phyloP scores from a whole-genome alignment of 2,329 filamentous ascomycete species.

The Aureobasidium melanogenum region DNA sequence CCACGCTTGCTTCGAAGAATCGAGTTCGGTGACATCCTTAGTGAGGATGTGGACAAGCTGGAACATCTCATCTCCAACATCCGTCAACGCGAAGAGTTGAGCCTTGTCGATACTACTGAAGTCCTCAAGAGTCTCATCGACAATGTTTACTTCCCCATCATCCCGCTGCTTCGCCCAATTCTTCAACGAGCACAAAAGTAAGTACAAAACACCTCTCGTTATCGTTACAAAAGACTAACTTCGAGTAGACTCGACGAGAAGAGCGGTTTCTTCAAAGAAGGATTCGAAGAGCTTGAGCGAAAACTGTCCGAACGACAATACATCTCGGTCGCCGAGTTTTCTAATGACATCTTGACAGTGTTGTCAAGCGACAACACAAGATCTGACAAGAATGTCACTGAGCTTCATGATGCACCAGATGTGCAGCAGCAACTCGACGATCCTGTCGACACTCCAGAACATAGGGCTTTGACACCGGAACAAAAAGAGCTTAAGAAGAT shows the following conservation, averaged over 20 bases:
- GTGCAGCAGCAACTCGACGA: slow-evolving; percentile 34
- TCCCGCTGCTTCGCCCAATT: slow-evolving; percentile 65
- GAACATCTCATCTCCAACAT: slow-evolving; percentile 60
- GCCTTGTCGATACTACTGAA: slow-evolving; percentile 57
- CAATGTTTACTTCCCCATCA: slow-evolving; percentile 83
- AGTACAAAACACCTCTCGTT: slow-evolving; percentile 33
- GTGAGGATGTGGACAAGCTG: slow-evolving; percentile 69
- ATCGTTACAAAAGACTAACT: slow-evolving; percentile 27
- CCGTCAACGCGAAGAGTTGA: slow-evolving; percentile 66
- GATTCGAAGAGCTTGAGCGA: slow-evolving; percentile 43
- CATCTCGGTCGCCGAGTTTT: slow-evolving; percentile 53
- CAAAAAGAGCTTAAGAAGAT: slow-evolving; percentile 73
- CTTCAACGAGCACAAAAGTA: slow-evolving; percentile 74
- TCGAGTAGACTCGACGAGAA: slow-evolving; percentile 51
- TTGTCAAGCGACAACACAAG: slow-evolving; percentile 46
- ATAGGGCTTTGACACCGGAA: slow-evolving; percentile 45
- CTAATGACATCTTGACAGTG: slow-evolving; percentile 46
- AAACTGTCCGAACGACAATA: slow-evolving; percentile 50
- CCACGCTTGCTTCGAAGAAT: slow-evolving; percentile 72
- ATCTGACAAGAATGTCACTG: slow-evolving; percentile 23
- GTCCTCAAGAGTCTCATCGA: slow-evolving; percentile 74
- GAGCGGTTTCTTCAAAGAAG: slow-evolving; percentile 43
- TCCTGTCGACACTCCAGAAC: slow-evolving; percentile 28
- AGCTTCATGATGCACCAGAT: slow-evolving; percentile 26
- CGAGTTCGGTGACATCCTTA: slow-evolving; percentile 71